phyloP scores from a whole-genome alignment of 1,139 yeast genomes.

The Taphrina pruni region DNA sequence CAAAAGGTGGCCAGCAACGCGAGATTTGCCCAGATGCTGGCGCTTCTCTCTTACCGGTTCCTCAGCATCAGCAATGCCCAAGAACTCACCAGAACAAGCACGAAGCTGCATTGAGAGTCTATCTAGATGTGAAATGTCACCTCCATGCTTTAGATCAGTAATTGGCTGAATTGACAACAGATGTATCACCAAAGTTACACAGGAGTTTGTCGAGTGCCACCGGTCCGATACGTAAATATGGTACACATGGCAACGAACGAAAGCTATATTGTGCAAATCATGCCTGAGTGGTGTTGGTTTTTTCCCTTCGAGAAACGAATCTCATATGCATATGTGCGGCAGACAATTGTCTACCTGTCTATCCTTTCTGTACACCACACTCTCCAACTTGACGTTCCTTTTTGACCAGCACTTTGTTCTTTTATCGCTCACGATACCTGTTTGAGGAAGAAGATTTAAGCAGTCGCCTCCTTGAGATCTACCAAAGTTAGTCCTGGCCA shows the following conservation, averaged over 20 bases:
- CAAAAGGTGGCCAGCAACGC: not conserved
- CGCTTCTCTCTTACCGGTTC: not conserved
- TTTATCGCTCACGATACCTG: not conserved
- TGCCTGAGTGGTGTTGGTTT: not conserved
- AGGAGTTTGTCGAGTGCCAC: too few species aligned
- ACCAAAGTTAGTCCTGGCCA: not conserved
- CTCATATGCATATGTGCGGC: slow-evolving; percentile 10
- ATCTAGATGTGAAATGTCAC: too few species aligned
- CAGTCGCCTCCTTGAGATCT: slow-evolving; percentile 41
- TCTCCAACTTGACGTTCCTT: not conserved
- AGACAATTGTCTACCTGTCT: slow-evolving; percentile 5
- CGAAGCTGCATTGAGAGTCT: too few species aligned
- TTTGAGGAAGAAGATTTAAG: not conserved
- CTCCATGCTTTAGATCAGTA: too few species aligned
- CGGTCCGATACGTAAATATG: too few species aligned
- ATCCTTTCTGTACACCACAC: slow-evolving; percentile 12
- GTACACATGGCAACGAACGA: too few species aligned
- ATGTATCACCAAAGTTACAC: too few species aligned
- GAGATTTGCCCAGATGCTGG: not conserved
- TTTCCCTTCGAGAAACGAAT: too few species aligned
- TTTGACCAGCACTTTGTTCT: not conserved
- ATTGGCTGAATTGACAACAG: too few species aligned
- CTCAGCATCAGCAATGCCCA: too few species aligned
- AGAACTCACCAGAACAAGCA: too few species aligned
- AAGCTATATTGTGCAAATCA: not conserved